Conservation (phyloP, 2,329 filamentous ascomycete genomes). For the Clonostachys rhizophaga region DNA sequence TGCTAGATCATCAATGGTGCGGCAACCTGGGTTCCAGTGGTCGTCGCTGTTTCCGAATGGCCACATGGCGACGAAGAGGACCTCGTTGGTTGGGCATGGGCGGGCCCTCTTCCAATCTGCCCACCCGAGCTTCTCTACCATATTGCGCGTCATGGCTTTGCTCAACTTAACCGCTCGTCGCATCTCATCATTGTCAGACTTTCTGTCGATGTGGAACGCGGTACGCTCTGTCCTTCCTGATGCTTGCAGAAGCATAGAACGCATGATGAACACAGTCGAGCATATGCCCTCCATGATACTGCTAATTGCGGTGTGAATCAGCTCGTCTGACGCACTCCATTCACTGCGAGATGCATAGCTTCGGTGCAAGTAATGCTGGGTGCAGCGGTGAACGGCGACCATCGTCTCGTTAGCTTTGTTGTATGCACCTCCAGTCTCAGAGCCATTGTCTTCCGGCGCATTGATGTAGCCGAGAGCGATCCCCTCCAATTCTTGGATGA, state of each 20-base stretch:
- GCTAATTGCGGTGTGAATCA: conserved; percentile 37
- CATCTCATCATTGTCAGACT: background rate
- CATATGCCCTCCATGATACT: conserved; percentile 34
- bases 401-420: conserved; percentile 26
- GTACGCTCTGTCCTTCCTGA: background rate
- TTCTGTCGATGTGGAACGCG: background rate
- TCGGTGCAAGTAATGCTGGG: conserved; percentile 32
- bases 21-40: conserved; percentile 32
- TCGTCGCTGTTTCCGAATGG: conserved; percentile 51
- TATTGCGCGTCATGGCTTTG: conserved; percentile 9
- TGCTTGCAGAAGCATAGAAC: background rate
- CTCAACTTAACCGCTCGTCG: background rate
- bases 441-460: conserved; percentile 11
- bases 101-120: conserved; percentile 53
- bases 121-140: conserved; percentile 52
- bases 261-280: conserved; percentile 12
- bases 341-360: conserved; percentile 9
- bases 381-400: conserved; percentile 34
- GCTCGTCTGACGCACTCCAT: conserved; percentile 32
- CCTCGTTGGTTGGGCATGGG: conserved; percentile 45
- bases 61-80: conserved; percentile 62
- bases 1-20: conserved; percentile 15
- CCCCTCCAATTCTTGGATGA: conserved; percentile 27
- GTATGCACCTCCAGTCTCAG: conserved; percentile 11
- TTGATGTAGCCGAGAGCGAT: conserved; percentile 39